Base-by-base conservation (phyloP, 2,329 filamentous ascomycete genomes). In the Colletotrichum gigasporum region DNA sequence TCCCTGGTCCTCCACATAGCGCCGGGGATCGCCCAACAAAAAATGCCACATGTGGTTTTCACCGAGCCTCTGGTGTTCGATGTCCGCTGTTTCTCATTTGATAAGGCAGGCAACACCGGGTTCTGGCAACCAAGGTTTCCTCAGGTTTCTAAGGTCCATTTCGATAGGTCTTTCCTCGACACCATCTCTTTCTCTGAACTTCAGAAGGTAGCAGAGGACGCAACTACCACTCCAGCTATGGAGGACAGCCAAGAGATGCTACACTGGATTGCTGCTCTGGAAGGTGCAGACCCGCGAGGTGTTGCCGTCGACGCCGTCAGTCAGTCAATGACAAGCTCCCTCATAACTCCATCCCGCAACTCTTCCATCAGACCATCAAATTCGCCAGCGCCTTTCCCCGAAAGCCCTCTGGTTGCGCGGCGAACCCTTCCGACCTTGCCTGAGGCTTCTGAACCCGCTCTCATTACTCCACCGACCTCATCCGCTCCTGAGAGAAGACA, bases 71-170 rank as follows among this genome's bases (percentile, higher is more conserved):
- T 93, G 18, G 87, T 97, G 0, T 91, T 94, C 59, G 94, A 97
- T 69, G 80, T 97, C 63, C 83, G 91, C 22, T 94, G 93, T 55
- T 92, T 92, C 66, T 90, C 90, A 0, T 97, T 94, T 69, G 91
- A 93, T 64, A 92, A 90, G 71, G 83, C 86, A 3, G 85, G 87
- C 4, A 90, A 91, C 70, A 88, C 87, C 12, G 83, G 83, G 1
- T 94, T 91, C 71, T 93, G 88, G 80, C 90, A 89, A 63, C 85
- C 93, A 54, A 85, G 94, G 1, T 96, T 97, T 71, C 91, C 94
- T 1, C 82, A 86, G 2, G 87, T 95, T 3, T 83, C 87, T 60
- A 96, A 95, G 71, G 82, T 96, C 9, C 93, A 97, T 70, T 86
- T 84, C 65, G 93, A 97, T 73, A 84, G 93, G 22, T 86, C 86